Conservation (phyloP, 306 rosid species). For the Benincasa hispida region DNA sequence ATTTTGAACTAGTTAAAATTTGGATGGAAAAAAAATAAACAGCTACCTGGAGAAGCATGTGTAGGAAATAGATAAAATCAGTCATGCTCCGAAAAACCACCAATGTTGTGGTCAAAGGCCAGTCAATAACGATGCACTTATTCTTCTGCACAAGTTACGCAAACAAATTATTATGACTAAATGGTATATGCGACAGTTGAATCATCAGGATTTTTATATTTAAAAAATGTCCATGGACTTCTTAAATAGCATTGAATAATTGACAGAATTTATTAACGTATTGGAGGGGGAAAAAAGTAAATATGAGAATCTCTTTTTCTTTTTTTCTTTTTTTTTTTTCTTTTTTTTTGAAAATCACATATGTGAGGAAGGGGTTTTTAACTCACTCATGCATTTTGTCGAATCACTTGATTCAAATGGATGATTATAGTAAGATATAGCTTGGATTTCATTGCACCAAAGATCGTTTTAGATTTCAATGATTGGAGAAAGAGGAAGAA, state of each 20-base stretch:
- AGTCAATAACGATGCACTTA: constrained; percentile 39
- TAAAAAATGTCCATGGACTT: background rate
- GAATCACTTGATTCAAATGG: constrained; percentile 1
- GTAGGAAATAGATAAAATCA: constrained; percentile 50
- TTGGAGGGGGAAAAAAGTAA: background rate
- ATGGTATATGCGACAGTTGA: background rate
- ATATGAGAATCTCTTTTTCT: too few relatives aligned
- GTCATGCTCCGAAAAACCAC: constrained; percentile 61
- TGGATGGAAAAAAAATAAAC: background rate
- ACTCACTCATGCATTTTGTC: background rate
- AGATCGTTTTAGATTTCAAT: background rate
- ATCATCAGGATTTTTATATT: background rate
- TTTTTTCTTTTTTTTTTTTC: too few relatives aligned
- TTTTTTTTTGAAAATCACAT: background rate
- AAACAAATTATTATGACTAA: background rate
- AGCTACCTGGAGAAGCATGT: constrained; percentile 71
- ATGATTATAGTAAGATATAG: background rate
- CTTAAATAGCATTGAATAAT: background rate
- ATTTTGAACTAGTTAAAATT: background rate
- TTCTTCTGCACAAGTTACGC: constrained; percentile 18
- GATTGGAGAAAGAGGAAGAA: constrained; percentile 7
- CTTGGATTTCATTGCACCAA: background rate
- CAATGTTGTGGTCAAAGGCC: constrained; percentile 26
- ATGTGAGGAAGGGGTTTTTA: background rate
- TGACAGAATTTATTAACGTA: background rate